A percentile compares a stretch with the other conserved stretches of the same genome.
Conservation (phyloP, 495 filamentous ascomycete species). For the Paragyromitra xinjiangensis region DNA sequence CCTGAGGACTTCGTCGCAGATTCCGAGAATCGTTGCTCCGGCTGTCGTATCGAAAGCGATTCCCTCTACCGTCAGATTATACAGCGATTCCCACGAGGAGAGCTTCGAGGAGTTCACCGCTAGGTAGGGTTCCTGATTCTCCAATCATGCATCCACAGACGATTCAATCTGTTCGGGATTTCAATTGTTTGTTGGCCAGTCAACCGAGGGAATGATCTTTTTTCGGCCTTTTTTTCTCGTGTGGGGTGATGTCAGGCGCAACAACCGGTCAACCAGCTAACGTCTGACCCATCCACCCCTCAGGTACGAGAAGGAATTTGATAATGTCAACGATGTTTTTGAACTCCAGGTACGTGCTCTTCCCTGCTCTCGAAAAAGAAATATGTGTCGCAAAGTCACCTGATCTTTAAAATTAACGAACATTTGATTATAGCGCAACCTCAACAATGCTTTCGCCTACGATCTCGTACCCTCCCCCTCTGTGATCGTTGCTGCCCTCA, state of each 20-base stretch:
- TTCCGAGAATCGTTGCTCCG: constrained; percentile 44
- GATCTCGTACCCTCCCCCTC: constrained; percentile 95
- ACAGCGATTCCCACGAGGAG: constrained; percentile 77
- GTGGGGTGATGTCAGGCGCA: constrained; percentile 50
- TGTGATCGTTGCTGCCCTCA: constrained; percentile 89
- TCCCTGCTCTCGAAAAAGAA: constrained; percentile 32
- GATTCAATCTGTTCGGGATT: constrained; percentile 32
- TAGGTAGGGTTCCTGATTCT: constrained; percentile 71
- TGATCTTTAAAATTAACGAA: constrained; percentile 39
- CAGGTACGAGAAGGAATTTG: constrained; percentile 99
- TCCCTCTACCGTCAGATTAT: constrained; percentile 51
- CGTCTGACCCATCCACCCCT: constrained; percentile 37
- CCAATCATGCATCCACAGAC: constrained; percentile 29
- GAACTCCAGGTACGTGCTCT: constrained; percentile 87
- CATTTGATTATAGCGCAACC: constrained; percentile 75
- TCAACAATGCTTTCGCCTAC: constrained; percentile 99
- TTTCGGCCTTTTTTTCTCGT: constrained; percentile 46
- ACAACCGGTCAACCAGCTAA: constrained; percentile 54
- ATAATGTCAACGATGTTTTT: constrained; percentile 96
- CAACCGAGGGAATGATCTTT: constrained; percentile 36
- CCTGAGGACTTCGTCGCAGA: constrained; percentile 53
- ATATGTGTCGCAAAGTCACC: constrained; percentile 28
- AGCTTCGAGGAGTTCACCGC: constrained; percentile 99
- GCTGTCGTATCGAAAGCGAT: constrained; percentile 38
- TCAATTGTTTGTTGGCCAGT: constrained; percentile 51